Evolutionary conservation across 352 stramenopile species (phyloP).

Genomic region (Phytophthora capsici): DNA sequence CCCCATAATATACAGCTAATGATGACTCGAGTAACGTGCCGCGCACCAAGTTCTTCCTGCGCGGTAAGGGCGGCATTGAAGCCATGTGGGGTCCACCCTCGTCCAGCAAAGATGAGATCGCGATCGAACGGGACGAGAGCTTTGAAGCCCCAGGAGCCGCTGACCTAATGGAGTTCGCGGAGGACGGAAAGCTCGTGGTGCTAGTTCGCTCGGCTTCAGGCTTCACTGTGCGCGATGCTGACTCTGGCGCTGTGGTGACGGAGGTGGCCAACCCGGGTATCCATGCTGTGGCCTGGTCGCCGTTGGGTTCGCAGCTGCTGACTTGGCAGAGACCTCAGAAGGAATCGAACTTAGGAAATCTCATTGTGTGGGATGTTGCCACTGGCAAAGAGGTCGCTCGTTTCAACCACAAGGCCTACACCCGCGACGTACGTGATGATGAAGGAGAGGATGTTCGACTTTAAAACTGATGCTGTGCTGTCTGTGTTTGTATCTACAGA

Average conservation of each 20-base stretch:
- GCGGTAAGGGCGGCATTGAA: conserved; percentile 79
- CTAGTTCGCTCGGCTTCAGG: conserved; percentile 67
- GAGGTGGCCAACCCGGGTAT: conserved; percentile 79
- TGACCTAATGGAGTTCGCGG: conserved; percentile 80
- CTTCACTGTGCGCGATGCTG: conserved; percentile 72
- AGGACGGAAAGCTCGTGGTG: conserved; percentile 69
- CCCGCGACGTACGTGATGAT: conserved; percentile 62
- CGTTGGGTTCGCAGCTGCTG: conserved; percentile 81
- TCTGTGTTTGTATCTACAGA: conserved; percentile 37
- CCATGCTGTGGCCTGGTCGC: conserved; percentile 82
- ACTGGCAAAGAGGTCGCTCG: conserved; percentile 66
- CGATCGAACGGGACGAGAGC: conserved; percentile 60
- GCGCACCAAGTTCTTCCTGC: conserved; percentile 88
- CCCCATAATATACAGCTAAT: conserved; percentile 5
- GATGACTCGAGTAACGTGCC: conserved; percentile 24
- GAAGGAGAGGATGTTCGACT: neutral
- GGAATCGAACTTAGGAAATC: conserved; percentile 72
- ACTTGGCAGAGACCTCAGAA: conserved; percentile 90
- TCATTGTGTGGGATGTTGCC: conserved; percentile 82
- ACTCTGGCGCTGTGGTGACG: conserved; percentile 64
- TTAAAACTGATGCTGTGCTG: conserved; percentile 4
- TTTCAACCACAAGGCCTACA: conserved; percentile 90
- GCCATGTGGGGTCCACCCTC: conserved; percentile 75
- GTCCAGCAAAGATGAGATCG: conserved; percentile 47
- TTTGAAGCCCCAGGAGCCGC: conserved; percentile 50